These are phyloP conservation scores for Gynandropsis gynandra DNA, from an alignment of 345 rosid species.

Conservation along the genomic window DNA sequence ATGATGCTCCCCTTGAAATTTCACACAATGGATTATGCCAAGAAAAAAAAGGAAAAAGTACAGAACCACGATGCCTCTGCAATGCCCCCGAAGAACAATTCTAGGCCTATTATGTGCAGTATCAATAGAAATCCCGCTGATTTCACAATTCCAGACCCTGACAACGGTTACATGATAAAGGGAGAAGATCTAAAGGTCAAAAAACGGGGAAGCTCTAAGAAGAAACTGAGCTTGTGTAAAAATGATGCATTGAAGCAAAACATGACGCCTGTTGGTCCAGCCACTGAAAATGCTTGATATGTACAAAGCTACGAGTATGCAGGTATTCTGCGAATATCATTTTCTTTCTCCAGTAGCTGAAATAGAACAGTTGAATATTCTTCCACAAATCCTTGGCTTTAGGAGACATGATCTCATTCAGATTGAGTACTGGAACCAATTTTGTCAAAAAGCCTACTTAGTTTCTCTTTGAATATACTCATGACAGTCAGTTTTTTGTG, in stretches of 20 bases:
- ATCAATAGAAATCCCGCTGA: conserved; percentile 82
- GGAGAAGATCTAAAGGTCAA: conserved; percentile 50
- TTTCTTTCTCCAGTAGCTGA: neutral
- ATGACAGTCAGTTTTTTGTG: too few relatives aligned
- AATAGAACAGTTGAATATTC: too few relatives aligned
- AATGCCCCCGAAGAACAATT: conserved; percentile 28
- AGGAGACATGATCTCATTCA: neutral
- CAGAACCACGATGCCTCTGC: conserved; percentile 16
- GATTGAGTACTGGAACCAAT: too few relatives aligned
- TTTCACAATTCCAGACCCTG: conserved; percentile 50
- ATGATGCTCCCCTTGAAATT: conserved; percentile 30
- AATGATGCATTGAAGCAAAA: conserved; percentile 12
- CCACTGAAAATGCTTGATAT: conserved; percentile 3
- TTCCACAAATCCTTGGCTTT: conserved; percentile 2
- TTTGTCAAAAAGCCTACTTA: too few relatives aligned
- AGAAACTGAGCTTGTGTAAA: conserved; percentile 13
- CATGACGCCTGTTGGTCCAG: conserved; percentile 1
- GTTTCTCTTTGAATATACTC: too few relatives aligned
- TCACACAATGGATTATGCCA: conserved; percentile 30
- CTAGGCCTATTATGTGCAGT: conserved; percentile 36
- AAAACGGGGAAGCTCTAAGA: conserved; percentile 2
- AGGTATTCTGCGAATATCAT: conserved; percentile 2
- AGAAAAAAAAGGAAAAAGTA: conserved; percentile 28
- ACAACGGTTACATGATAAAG: conserved; percentile 51
- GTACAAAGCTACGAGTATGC: neutral